Percentiles rank a stretch among this genome's conserved stretches.
These are phyloP conservation scores for Rhizopogon rudus DNA, from an alignment of 768 basidiomycete species.

Conservation along the genomic window DNA sequence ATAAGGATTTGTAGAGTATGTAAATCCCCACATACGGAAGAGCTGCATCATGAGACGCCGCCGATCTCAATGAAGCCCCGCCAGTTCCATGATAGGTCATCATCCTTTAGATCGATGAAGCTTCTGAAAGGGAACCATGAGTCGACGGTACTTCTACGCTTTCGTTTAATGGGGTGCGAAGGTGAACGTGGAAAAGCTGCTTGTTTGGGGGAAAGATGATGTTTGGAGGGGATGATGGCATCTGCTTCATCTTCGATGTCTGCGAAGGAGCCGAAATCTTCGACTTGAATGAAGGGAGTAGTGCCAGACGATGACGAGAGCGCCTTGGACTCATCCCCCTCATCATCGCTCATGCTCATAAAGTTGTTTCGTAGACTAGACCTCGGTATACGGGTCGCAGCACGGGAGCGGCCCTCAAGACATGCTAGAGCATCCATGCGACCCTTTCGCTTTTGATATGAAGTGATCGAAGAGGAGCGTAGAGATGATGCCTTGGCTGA, in stretches of 20 bases:
- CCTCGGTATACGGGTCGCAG: constrained; percentile 15
- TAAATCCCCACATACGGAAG: background rate
- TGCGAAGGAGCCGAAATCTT: constrained; percentile 22
- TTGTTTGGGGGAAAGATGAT: constrained; percentile 10
- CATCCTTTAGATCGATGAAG: constrained; percentile 60
- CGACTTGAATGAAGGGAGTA: constrained; percentile 11
- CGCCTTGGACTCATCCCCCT: constrained; percentile 34
- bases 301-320: constrained; percentile 5
- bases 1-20: constrained; percentile 6
- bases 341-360: constrained; percentile 67
- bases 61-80: constrained; percentile 61
- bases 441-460: constrained; percentile 41
- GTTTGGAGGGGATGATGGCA: constrained; percentile 15
- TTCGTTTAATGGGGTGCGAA: constrained; percentile 16
- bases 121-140: constrained; percentile 55
- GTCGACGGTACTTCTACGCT: constrained; percentile 39
- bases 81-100: constrained; percentile 48
- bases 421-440: constrained; percentile 59
- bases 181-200: constrained; percentile 7
- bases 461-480: constrained; percentile 36
- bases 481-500: constrained; percentile 12
- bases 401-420: constrained; percentile 49
- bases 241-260: constrained; percentile 28
- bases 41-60: constrained; percentile 15
- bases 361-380: constrained; percentile 40